phyloP scores from a whole-genome alignment of 768 basidiomycete genomes.

The Crepidotus variabilis region DNA sequence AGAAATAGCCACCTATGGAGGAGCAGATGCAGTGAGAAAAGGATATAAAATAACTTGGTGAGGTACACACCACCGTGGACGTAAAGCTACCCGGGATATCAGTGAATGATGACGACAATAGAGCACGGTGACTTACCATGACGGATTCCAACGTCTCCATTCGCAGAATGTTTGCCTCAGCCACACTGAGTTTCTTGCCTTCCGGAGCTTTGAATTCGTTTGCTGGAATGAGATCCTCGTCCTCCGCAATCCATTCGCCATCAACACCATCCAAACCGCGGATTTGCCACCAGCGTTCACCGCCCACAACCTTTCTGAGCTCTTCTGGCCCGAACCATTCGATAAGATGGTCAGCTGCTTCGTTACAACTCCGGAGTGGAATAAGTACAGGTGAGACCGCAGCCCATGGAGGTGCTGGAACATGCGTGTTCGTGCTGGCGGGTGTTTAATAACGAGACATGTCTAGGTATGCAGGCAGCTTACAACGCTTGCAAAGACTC shows the following conservation, averaged over 20 bases:
- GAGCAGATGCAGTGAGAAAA: not conserved
- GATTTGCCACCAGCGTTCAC: slow-evolving; percentile 83
- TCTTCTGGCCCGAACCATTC: slow-evolving; percentile 71
- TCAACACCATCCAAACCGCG: slow-evolving; percentile 68
- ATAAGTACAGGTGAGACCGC: slow-evolving; percentile 55
- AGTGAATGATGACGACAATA: not conserved
- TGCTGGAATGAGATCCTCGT: slow-evolving; percentile 33
- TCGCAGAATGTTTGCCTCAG: slow-evolving; percentile 36
- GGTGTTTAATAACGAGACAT: not conserved
- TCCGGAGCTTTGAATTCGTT: slow-evolving; percentile 17
- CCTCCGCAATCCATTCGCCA: slow-evolving; percentile 58
- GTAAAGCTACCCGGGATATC: slow-evolving; percentile 42
- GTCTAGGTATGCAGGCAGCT: slow-evolving; percentile 11
- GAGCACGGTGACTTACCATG: slow-evolving; percentile 34
- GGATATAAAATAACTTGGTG: not conserved
- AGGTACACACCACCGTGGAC: slow-evolving; percentile 51
- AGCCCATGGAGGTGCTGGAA: slow-evolving; percentile 66
- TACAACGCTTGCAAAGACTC: slow-evolving; percentile 71
- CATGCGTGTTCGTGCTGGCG: slow-evolving; percentile 60
- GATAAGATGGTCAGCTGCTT: slow-evolving; percentile 64
- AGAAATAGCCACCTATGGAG: slow-evolving; percentile 54
- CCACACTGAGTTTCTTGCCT: slow-evolving; percentile 28
- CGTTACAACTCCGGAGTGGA: slow-evolving; percentile 53
- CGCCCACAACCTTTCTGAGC: slow-evolving; percentile 66
- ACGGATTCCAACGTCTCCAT: slow-evolving; percentile 57